A percentile compares a stretch with the other conserved stretches of the same genome.
Conservation (phyloP, 768 basidiomycete species). For the Termitomyces sp. region DNA sequence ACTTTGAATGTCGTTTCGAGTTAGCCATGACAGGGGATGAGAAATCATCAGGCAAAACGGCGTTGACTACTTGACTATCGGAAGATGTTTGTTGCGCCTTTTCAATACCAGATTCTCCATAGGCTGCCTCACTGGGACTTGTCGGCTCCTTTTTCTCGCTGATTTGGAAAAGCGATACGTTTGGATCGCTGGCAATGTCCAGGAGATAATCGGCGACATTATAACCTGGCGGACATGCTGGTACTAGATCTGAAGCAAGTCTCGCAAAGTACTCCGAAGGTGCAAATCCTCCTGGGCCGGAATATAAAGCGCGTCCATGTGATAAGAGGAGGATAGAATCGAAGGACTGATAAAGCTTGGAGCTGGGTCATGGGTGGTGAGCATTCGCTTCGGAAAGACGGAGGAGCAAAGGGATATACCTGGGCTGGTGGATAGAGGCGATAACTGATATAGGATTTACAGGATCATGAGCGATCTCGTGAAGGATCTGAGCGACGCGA, state of each 20-base stretch:
- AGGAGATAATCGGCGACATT: constrained; percentile 92
- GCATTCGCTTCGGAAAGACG: background rate
- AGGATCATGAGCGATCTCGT: constrained; percentile 65
- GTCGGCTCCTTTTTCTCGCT: constrained; percentile 1
- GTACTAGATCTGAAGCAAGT: constrained; percentile 31
- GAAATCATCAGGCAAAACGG: background rate
- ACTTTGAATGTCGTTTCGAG: constrained; percentile 24
- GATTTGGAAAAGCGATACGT: constrained; percentile 38
- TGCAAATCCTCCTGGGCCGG: constrained; percentile 65
- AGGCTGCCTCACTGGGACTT: background rate
- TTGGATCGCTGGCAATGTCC: constrained; percentile 74
- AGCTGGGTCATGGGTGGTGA: constrained; percentile 32
- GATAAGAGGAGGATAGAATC: constrained; percentile 76
- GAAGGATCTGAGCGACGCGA: constrained; percentile 72
- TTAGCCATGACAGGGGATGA: constrained; percentile 1
- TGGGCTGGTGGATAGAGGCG: constrained; percentile 86
- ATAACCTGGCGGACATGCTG: constrained; percentile 69
- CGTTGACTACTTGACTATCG: constrained; percentile 6
- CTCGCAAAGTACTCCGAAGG: constrained; percentile 64
- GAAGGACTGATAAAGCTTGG: constrained; percentile 81
- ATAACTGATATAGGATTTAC: constrained; percentile 74
- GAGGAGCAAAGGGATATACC: constrained; percentile 28
- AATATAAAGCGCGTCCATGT: constrained; percentile 73
- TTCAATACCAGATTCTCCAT: background rate
- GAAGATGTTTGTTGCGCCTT: constrained; percentile 5